phyloP scores from a whole-genome alignment of 2,329 filamentous ascomycete genomes.

The Fusarium marasasianum region DNA sequence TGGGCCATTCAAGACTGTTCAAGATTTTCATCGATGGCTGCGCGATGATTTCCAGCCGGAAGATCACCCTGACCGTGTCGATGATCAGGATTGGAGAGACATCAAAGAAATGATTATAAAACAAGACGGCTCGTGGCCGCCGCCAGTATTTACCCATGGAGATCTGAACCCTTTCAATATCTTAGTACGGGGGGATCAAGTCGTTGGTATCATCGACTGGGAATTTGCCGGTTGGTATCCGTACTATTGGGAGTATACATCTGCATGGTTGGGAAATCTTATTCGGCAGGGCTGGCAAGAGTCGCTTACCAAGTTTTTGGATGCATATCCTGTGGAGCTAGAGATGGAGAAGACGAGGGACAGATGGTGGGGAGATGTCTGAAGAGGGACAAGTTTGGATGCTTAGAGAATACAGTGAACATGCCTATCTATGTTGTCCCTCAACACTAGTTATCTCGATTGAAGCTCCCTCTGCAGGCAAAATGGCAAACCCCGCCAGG shows the following conservation, averaged over 20 bases:
- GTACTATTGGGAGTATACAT: not conserved
- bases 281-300: not conserved
- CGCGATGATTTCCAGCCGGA: conserved; percentile 39
- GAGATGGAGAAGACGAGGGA: conserved; percentile 46
- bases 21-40: conserved; percentile 48
- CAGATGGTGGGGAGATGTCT: conserved; percentile 62
- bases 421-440: too few relatives aligned
- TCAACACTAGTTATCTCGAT: too few relatives aligned
- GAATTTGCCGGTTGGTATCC: not conserved
- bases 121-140: not conserved
- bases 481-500: too few relatives aligned
- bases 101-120: conserved; percentile 45
- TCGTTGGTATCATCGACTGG: not conserved
- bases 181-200: not conserved
- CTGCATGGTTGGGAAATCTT: not conserved
- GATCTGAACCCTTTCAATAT: not conserved
- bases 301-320: not conserved
- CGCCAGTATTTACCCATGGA: not conserved
- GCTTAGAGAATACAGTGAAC: too few relatives aligned
- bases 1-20: conserved; percentile 46
- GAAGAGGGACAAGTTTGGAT: too few relatives aligned
- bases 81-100: conserved; percentile 33
- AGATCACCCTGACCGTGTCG: too few relatives aligned
- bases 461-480: too few relatives aligned
- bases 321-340: not conserved